A percentile compares a stretch with the other conserved stretches of the same genome.
Conservation (phyloP, 2,329 filamentous ascomycete species). For the Calonectria ilicicola region DNA sequence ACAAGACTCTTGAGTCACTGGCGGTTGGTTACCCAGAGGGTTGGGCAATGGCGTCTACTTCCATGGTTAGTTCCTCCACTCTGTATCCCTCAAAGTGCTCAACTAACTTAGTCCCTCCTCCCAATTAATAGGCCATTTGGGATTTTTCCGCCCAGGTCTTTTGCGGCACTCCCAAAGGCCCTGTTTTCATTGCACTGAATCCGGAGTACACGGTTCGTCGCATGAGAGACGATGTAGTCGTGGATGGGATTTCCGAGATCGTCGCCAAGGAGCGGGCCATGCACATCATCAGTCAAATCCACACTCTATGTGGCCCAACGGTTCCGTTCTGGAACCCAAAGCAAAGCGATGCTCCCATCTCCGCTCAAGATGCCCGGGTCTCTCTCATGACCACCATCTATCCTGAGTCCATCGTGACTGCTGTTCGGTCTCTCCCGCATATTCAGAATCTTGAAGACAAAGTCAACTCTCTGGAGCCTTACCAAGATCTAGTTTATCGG, state of each 20-base stretch:
- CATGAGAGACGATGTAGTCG: background rate
- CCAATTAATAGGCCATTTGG: conserved; percentile 41
- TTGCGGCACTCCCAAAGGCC: conserved; percentile 29
- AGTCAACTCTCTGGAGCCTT: background rate
- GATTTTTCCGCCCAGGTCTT: conserved; percentile 38
- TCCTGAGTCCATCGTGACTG: conserved; percentile 1
- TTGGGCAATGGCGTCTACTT: conserved; percentile 40
- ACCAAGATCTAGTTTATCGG: background rate
- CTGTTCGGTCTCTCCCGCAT: conserved; percentile 23
- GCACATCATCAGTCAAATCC: background rate
- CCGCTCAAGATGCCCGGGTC: background rate
- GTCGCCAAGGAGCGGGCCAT: background rate
- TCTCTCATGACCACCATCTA: background rate
- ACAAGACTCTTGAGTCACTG: conserved; percentile 35
- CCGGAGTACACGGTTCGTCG: conserved; percentile 42
- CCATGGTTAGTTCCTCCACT: conserved; percentile 35
- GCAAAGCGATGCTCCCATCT: background rate
- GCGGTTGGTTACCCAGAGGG: conserved; percentile 34
- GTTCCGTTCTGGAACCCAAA: conserved; percentile 21
- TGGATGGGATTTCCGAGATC: background rate
- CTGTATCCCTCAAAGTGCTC: background rate
- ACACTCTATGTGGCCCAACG: conserved; percentile 7
- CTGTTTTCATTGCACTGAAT: conserved; percentile 40
- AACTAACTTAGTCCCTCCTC: background rate
- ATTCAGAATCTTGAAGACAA: background rate